Evolutionary conservation across 176 grass and related monocot species (phyloP).

Genomic region (Ampelocalamus luodianensis): DNA sequence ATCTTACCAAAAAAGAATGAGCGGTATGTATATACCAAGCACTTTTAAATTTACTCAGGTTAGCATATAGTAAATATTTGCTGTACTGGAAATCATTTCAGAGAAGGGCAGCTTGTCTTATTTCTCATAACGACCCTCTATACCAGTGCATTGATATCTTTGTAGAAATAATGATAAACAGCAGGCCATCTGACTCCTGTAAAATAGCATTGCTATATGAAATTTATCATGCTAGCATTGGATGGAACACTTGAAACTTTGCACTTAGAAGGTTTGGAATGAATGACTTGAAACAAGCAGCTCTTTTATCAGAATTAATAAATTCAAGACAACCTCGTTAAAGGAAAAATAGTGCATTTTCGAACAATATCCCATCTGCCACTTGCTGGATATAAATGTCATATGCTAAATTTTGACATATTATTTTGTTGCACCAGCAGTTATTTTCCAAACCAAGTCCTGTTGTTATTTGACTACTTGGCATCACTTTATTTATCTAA

Average conservation of each 20-base stretch:
- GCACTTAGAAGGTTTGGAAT: slow-evolving; percentile 12
- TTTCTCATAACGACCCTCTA: neutral
- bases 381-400: slow-evolving; percentile 8
- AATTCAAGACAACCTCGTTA: slow-evolving; percentile 34
- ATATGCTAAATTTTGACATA: neutral
- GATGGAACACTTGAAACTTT: slow-evolving; percentile 2
- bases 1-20: slow-evolving; percentile 79
- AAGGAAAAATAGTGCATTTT: neutral
- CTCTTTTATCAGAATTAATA: neutral
- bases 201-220: neutral
- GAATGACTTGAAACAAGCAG: slow-evolving; percentile 22
- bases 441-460: neutral
- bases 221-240: slow-evolving; percentile 25
- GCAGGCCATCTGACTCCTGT: slow-evolving; percentile 7
- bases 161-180: neutral
- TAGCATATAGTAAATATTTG: neutral
- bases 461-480: slow-evolving; percentile 1
- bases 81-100: slow-evolving; percentile 41
- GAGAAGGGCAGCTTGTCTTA: neutral
- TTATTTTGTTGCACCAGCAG: slow-evolving; percentile 23
- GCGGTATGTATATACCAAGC: slow-evolving; percentile 54
- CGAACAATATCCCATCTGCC: neutral
- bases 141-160: slow-evolving; percentile 28
- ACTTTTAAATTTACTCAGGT: slow-evolving; percentile 30
- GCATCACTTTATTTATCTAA: slow-evolving; percentile 38